Evolutionary conservation across 23 red algal species (phyloP).

Genomic region (Gracilaria vermiculophylla): DNA sequence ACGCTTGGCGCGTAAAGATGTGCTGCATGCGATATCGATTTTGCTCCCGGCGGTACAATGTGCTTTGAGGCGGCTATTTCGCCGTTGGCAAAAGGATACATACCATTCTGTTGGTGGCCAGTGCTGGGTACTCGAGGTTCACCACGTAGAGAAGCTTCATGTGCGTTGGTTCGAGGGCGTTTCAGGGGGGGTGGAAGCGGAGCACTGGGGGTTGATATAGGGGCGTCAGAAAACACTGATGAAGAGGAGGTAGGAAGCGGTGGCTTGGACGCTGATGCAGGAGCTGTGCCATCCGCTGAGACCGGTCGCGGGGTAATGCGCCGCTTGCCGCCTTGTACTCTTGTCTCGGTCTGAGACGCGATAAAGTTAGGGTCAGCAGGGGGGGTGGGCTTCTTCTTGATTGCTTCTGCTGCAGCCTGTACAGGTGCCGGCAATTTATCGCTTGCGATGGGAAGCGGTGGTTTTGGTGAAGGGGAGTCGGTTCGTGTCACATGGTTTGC

Average conservation of each 20-base stretch:
- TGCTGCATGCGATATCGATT: conserved; percentile 32
- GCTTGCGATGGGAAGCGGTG: not conserved
- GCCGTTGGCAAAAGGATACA: conserved; percentile 21
- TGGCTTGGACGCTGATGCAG: not conserved
- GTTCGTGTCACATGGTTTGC: not conserved
- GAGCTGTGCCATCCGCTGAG: not conserved
- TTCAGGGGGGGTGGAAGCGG: not conserved
- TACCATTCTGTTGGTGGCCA: conserved; percentile 7
- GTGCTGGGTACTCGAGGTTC: not conserved
- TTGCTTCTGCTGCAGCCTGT: conserved; percentile 26
- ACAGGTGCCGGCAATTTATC: conserved; percentile 48
- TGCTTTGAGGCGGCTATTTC: not conserved
- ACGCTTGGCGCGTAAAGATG: conserved; percentile 68
- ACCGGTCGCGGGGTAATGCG: conserved; percentile 84
- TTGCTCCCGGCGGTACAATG: conserved; percentile 23
- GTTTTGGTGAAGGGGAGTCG: not conserved
- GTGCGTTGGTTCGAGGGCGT: conserved; percentile 3
- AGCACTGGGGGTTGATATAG: not conserved
- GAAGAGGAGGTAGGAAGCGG: not conserved
- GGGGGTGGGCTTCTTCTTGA: conserved; percentile 41
- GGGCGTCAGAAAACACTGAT: not conserved
- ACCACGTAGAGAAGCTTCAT: conserved; percentile 2
- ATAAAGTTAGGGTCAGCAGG: conserved; percentile 60
- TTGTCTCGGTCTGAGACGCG: conserved; percentile 68
- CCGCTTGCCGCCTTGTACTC: conserved; percentile 78